Evolutionary conservation across 768 basidiomycete genomes (phyloP).

Genomic region (Boletus reticuloceps): DNA sequence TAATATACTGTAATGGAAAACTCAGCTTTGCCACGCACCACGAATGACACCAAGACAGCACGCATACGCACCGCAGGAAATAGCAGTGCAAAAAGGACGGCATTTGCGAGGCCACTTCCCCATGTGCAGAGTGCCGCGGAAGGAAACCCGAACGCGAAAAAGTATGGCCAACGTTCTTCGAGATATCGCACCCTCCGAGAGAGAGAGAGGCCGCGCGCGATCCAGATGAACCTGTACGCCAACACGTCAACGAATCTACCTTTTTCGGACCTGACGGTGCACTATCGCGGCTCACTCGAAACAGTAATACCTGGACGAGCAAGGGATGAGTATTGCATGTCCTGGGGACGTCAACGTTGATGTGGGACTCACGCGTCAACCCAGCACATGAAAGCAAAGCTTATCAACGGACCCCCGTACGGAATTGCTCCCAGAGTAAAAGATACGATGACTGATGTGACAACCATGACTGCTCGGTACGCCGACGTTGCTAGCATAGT

Average conservation of each 20-base stretch:
- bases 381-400: slow-evolving; percentile 81
- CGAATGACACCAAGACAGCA: not conserved
- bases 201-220: slow-evolving; percentile 68
- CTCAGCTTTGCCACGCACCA: slow-evolving; percentile 3
- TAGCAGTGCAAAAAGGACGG: slow-evolving; percentile 77
- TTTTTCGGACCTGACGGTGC: not conserved
- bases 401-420: slow-evolving; percentile 53
- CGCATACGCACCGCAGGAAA: slow-evolving; percentile 65
- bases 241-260: slow-evolving; percentile 12
- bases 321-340: slow-evolving; percentile 2
- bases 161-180: slow-evolving; percentile 90
- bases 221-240: slow-evolving; percentile 66
- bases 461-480: slow-evolving; percentile 78
- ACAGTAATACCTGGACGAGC: slow-evolving; percentile 71
- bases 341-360: not conserved
- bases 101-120: slow-evolving; percentile 74
- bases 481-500: slow-evolving; percentile 76
- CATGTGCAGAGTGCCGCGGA: slow-evolving; percentile 69
- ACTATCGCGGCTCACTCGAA: slow-evolving; percentile 62
- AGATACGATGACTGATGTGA: slow-evolving; percentile 70
- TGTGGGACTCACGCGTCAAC: slow-evolving; percentile 70
- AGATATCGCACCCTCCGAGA: slow-evolving; percentile 67
- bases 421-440: slow-evolving; percentile 65
- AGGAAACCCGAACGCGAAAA: slow-evolving; percentile 81
- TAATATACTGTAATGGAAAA: slow-evolving; percentile 61